Evolutionary conservation across 768 basidiomycete species (phyloP).

Genomic region (Pisolithus orientalis): DNA sequence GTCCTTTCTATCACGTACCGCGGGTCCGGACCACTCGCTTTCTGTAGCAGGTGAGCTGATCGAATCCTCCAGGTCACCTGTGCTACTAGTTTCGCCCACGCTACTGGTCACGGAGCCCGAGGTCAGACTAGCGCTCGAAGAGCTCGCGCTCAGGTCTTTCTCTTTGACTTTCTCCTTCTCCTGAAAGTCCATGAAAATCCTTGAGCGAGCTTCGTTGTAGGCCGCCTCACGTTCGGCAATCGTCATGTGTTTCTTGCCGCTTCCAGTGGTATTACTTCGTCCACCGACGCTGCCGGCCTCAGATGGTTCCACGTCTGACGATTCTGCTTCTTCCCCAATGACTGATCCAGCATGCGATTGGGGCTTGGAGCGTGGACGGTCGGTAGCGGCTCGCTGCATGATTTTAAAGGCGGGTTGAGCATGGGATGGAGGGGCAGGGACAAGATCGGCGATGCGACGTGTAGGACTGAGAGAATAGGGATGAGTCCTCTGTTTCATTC

Average conservation of each 20-base stretch:
- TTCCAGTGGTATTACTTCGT: constrained; percentile 56
- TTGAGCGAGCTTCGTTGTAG: constrained; percentile 80
- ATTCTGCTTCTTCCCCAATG: constrained; percentile 67
- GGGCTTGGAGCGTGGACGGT: constrained; percentile 49
- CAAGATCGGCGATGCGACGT: constrained; percentile 67
- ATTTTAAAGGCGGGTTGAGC: constrained; percentile 81
- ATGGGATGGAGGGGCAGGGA: constrained; percentile 68
- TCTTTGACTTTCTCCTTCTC: constrained; percentile 62
- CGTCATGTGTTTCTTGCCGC: constrained; percentile 66
- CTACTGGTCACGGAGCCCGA: constrained; percentile 56
- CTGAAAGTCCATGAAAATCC: constrained; percentile 82
- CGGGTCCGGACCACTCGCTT: constrained; percentile 71
- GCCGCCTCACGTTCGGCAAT: constrained; percentile 84
- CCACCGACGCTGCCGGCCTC: constrained; percentile 74
- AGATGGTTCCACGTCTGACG: constrained; percentile 75
- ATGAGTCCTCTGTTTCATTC: constrained; percentile 6
- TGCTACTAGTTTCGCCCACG: constrained; percentile 52
- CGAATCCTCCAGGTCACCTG: constrained; percentile 62
- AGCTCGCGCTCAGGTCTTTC: constrained; percentile 70
- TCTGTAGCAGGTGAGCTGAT: constrained; percentile 71
- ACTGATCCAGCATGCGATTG: constrained; percentile 71
- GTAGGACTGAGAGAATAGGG: constrained; percentile 44
- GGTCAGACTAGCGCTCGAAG: constrained; percentile 65
- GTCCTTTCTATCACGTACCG: constrained; percentile 51
- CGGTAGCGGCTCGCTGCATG: constrained; percentile 62